phyloP scores from a whole-genome alignment of 2,329 filamentous ascomycete genomes.

The Fonsecaea multimorphosa region DNA sequence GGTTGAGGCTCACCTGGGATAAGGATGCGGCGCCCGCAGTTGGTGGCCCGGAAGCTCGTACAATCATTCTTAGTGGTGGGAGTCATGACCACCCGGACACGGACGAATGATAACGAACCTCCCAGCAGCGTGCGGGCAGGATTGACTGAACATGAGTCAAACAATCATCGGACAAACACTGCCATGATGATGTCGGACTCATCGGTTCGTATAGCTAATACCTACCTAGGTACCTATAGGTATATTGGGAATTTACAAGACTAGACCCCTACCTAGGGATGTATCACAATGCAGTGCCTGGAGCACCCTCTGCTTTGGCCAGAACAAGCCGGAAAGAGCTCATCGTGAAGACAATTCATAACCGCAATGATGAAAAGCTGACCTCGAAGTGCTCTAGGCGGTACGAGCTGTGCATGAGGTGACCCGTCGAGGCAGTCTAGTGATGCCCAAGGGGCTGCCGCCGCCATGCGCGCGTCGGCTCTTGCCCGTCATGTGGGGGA shows the following conservation, averaged over 20 bases:
- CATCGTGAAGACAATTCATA: too few relatives aligned
- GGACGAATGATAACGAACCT: background rate
- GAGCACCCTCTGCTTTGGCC: background rate
- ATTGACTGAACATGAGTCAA: slow-evolving; percentile 7
- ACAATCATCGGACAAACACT: background rate
- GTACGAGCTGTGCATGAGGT: background rate
- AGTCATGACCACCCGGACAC: background rate
- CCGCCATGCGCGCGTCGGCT: background rate
- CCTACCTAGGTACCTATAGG: too few relatives aligned
- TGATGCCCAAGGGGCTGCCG: background rate
- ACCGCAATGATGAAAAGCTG: background rate
- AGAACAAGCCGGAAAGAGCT: background rate
- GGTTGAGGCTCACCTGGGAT: slow-evolving; percentile 7
- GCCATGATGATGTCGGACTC: background rate
- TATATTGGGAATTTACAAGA: background rate
- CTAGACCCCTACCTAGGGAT: too few relatives aligned
- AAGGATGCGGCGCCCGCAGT: background rate
- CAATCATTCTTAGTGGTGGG: background rate
- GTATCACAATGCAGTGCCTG: too few relatives aligned
- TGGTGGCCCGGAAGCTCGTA: background rate
- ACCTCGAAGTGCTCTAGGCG: background rate
- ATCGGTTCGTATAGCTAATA: too few relatives aligned
- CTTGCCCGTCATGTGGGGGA: background rate
- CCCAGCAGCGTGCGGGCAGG: background rate
- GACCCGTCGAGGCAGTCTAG: background rate